Percentiles rank a stretch among this genome's conserved stretches.
These are phyloP conservation scores for Syzygium aqueum DNA, from an alignment of 345 rosid genomes.

Conservation along the genomic window DNA sequence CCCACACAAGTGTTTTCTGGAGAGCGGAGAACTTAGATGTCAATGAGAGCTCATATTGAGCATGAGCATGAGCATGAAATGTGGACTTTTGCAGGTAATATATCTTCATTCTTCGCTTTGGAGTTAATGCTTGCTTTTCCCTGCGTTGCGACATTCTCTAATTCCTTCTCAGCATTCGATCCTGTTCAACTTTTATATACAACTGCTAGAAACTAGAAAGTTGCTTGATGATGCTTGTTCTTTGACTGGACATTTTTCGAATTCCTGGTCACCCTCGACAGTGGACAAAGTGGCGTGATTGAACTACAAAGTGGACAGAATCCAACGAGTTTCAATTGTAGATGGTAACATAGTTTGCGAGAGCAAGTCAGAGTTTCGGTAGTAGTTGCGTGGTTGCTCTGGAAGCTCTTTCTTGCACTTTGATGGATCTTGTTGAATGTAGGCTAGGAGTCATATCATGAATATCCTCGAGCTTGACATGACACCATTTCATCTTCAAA, in stretches of 20 bases:
- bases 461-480: neutral
- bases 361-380: neutral
- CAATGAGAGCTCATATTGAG: neutral
- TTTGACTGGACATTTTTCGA: neutral
- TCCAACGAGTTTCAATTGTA: neutral
- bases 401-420: neutral
- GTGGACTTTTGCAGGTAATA: neutral
- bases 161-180: neutral
- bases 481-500: neutral
- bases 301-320: neutral
- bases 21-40: neutral
- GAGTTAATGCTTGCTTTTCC: neutral
- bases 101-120: neutral
- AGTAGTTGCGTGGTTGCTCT: neutral
- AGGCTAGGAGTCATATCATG: neutral
- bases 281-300: neutral
- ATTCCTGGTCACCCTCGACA: neutral
- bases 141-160: neutral
- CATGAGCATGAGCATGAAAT: neutral
- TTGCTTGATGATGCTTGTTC: neutral
- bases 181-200: neutral
- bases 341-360: neutral
- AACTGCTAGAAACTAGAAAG: neutral
- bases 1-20: neutral
- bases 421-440: neutral